Evolutionary conservation across 805 yeast genomes (phyloP).

Genomic region (Kluyveromyces lactis): DNA sequence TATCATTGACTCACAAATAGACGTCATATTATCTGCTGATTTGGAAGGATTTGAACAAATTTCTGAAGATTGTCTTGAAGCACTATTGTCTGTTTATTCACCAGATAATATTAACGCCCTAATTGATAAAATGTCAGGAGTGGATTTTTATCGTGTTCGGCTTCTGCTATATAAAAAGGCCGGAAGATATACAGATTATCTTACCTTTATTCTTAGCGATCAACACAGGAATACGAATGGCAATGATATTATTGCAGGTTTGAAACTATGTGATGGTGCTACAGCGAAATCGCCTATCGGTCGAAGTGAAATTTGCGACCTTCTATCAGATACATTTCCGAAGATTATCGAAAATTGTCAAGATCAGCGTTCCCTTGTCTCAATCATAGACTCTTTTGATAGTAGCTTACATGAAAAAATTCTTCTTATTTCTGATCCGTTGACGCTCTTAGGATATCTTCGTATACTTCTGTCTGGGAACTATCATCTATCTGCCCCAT

Average conservation of each 20-base stretch:
- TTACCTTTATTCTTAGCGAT: conserved; percentile 9
- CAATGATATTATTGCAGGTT: not conserved
- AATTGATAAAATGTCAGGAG: conserved; percentile 16
- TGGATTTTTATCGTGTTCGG: conserved; percentile 18
- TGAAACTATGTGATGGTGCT: conserved; percentile 5
- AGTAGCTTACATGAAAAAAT: conserved; percentile 15
- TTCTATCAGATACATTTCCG: conserved; percentile 13
- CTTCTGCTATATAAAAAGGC: conserved; percentile 16
- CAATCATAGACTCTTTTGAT: conserved; percentile 13
- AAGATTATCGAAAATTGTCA: conserved; percentile 1
- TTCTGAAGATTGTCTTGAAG: conserved; percentile 68
- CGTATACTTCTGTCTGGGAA: conserved; percentile 9
- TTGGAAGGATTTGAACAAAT: no score
- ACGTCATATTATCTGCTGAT: no score
- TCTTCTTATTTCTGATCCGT: conserved; percentile 3
- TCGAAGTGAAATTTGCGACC: conserved; percentile 4
- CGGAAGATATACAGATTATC: conserved; percentile 10
- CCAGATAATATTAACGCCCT: conserved; percentile 47
- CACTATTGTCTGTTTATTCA: conserved; percentile 57
- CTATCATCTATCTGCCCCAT: not conserved
- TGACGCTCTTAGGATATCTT: conserved; percentile 13
- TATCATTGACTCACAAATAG: conserved; percentile 39
- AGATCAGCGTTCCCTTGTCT: conserved; percentile 8
- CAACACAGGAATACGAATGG: conserved; percentile 1
- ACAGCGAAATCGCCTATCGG: conserved; percentile 7